These are phyloP conservation scores for Annulohypoxylon moriforme DNA, from an alignment of 495 filamentous ascomycete species.

Conservation along the genomic window DNA sequence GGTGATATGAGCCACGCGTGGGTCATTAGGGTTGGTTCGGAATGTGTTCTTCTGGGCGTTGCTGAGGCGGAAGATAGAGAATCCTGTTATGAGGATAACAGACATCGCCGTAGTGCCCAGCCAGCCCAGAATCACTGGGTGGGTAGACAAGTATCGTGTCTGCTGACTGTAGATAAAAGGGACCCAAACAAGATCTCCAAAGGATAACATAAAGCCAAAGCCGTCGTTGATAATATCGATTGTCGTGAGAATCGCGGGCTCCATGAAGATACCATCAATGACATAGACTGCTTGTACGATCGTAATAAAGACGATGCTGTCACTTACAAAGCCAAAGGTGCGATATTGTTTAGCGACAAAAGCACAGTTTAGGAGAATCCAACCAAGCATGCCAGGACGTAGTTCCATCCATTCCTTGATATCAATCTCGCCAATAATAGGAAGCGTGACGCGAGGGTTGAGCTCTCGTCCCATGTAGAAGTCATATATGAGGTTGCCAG, in stretches of 20 bases:
- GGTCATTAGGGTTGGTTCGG: slow-evolving; percentile 87
- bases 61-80: slow-evolving; percentile 88
- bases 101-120: slow-evolving; percentile 70
- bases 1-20: slow-evolving; percentile 79
- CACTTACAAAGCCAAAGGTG: slow-evolving; percentile 82
- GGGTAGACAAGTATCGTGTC: slow-evolving; percentile 84
- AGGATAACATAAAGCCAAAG: slow-evolving; percentile 96
- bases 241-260: slow-evolving; percentile 90
- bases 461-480: slow-evolving; percentile 98
- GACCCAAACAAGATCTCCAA: slow-evolving; percentile 94
- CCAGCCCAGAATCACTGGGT: slow-evolving; percentile 80
- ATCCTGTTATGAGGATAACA: slow-evolving; percentile 74
- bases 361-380: slow-evolving; percentile 86
- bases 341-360: slow-evolving; percentile 90
- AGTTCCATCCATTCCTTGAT: slow-evolving; percentile 93
- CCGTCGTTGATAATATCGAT: slow-evolving; percentile 97
- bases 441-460: slow-evolving; percentile 86
- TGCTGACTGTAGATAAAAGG: slow-evolving; percentile 91
- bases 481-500: slow-evolving; percentile 91
- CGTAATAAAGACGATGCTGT: slow-evolving; percentile 86
- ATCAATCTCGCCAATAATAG: slow-evolving; percentile 84
- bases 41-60: slow-evolving; percentile 97
- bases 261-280: slow-evolving; percentile 88
- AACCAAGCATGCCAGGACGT: slow-evolving; percentile 89
- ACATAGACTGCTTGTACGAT: slow-evolving; percentile 85